These are phyloP conservation scores for Pseudoturritis turrita DNA, from an alignment of 345 rosid species.

Conservation along the genomic window DNA sequence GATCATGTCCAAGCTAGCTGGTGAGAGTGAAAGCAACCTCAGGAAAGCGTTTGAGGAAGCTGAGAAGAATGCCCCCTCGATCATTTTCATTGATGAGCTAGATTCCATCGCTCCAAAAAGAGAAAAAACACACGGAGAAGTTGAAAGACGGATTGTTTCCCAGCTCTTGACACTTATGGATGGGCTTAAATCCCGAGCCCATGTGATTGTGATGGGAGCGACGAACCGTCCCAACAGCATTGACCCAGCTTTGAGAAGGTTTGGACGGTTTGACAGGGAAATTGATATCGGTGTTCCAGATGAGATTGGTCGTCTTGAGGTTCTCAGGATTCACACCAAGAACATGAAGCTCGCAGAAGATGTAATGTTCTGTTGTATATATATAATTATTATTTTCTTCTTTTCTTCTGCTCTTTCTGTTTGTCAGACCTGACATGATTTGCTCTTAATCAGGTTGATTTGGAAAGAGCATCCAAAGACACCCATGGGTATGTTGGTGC, in stretches of 20 bases:
- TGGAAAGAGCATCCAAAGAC: conserved; percentile 56
- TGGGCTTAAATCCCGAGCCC: conserved; percentile 85
- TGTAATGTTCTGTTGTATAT: conserved; percentile 36
- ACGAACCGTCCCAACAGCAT: conserved; percentile 95
- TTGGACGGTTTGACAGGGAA: conserved; percentile 90
- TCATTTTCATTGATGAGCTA: conserved; percentile 62
- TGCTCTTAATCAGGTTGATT: conserved; percentile 35
- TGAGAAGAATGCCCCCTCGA: conserved; percentile 36
- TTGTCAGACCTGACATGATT: not conserved
- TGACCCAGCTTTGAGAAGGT: conserved; percentile 89
- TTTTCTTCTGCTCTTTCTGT: not conserved
- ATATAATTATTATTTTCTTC: not conserved
- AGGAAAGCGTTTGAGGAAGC: conserved; percentile 76
- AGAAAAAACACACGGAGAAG: conserved; percentile 65
- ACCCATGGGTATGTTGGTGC: conserved; percentile 66
- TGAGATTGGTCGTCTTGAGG: conserved; percentile 96
- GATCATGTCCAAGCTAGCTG: conserved; percentile 74
- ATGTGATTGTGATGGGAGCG: conserved; percentile 93
- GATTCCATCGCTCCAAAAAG: conserved; percentile 74
- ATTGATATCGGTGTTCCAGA: conserved; percentile 96
- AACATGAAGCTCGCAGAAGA: conserved; percentile 97
- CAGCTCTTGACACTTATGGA: conserved; percentile 88
- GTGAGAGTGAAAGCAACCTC: conserved; percentile 71
- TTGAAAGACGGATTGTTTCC: conserved; percentile 60
- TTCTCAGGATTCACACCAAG: conserved; percentile 93